A percentile compares a stretch with the other conserved stretches of the same genome.
phyloP scores from a whole-genome alignment of 768 basidiomycete genomes.

The Pisolithus orientalis region DNA sequence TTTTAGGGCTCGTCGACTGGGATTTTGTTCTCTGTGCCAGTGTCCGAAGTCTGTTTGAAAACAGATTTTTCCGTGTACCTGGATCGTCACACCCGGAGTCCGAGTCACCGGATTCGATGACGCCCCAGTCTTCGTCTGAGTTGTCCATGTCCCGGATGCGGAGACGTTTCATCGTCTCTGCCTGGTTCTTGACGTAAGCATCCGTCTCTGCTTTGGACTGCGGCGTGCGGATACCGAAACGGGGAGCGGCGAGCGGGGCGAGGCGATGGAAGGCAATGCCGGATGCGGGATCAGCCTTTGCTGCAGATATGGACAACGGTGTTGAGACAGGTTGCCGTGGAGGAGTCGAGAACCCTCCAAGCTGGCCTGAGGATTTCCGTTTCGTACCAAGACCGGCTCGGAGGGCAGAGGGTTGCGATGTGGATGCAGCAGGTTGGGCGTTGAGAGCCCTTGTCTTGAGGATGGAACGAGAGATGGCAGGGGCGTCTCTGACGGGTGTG shows the following conservation, averaged over 20 bases:
- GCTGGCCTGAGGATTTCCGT: slow-evolving; percentile 49
- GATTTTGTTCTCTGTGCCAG: slow-evolving; percentile 24
- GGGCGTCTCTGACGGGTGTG: slow-evolving; percentile 54
- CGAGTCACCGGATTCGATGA: slow-evolving; percentile 41
- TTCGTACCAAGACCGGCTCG: slow-evolving; percentile 50
- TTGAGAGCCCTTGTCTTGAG: slow-evolving; percentile 32
- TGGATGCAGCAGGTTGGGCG: slow-evolving; percentile 3
- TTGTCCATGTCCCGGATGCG: slow-evolving; percentile 51
- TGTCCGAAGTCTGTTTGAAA: slow-evolving; percentile 21
- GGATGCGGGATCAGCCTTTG: slow-evolving; percentile 27
- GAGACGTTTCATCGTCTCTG: slow-evolving; percentile 59
- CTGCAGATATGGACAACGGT: slow-evolving; percentile 32
- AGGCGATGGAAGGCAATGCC: slow-evolving; percentile 30
- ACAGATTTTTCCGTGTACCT: slow-evolving; percentile 29
- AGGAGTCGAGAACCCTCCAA: slow-evolving; percentile 50
- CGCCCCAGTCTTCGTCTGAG: slow-evolving; percentile 39
- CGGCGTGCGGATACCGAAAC: slow-evolving; percentile 23
- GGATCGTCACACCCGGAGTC: slow-evolving; percentile 43
- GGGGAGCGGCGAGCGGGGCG: slow-evolving; percentile 28
- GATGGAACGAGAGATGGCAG: slow-evolving; percentile 34
- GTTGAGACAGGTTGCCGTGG: slow-evolving; percentile 41
- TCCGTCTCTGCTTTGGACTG: slow-evolving; percentile 34
- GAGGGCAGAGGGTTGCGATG: slow-evolving; percentile 17
- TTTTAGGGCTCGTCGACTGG: slow-evolving; percentile 24
- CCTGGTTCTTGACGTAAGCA: slow-evolving; percentile 41